A percentile compares a stretch with the other conserved stretches of the same genome.
phyloP scores from a whole-genome alignment of 306 rosid genomes.

The Citrullus mucosospermus region DNA sequence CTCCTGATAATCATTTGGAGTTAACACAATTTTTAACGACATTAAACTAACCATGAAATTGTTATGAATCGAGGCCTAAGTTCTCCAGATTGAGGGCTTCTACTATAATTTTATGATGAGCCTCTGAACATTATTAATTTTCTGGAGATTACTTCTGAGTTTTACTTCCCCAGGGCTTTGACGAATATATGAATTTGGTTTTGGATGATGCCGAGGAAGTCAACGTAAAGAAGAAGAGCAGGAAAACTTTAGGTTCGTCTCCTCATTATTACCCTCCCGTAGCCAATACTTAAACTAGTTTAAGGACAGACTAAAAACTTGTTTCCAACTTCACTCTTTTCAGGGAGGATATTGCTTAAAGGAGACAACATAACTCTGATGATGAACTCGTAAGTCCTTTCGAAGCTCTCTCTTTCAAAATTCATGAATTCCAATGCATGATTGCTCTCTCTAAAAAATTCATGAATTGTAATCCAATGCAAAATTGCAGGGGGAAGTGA shows the following conservation, averaged over 20 bases:
- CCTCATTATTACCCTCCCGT: neutral
- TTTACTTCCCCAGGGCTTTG: constrained; percentile 40
- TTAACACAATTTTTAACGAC: too few relatives aligned
- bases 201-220: constrained; percentile 66
- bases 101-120: neutral
- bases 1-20: too few relatives aligned
- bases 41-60: too few relatives aligned
- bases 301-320: neutral
- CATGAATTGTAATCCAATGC: neutral
- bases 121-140: neutral
- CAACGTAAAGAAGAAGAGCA: constrained; percentile 63
- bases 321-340: neutral
- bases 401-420: neutral
- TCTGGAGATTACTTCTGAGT: neutral
- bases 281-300: neutral
- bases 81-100: neutral
- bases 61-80: neutral
- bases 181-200: constrained; percentile 62
- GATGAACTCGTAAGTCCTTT: constrained; percentile 64
- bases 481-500: constrained; percentile 68
- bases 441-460: neutral
- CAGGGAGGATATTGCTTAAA: constrained; percentile 80
- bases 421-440: neutral
- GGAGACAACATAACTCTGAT: constrained; percentile 85
- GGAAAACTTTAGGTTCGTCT: constrained; percentile 44